Base-by-base conservation (phyloP, 768 basidiomycete species). In the Trametes coccinea region DNA sequence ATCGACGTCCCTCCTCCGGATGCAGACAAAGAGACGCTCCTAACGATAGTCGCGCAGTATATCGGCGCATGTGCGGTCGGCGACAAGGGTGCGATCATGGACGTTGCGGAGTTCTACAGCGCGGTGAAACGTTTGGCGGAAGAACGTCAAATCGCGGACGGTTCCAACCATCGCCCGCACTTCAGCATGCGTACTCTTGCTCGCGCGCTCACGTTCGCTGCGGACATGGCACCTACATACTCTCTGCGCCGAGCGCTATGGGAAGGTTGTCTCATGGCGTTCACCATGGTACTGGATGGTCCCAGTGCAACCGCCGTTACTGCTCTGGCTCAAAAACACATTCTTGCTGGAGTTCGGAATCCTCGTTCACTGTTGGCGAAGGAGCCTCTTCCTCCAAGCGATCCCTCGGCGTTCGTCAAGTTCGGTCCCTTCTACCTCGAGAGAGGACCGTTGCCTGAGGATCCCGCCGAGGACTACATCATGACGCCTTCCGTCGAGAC, bases 231-330 rank as follows among this genome's bases (percentile, higher is more conserved):
- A 0, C 77, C 82, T 39, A 74, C 80, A 31, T 98, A 92, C 66
- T 87, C 93, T 30, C 76, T 98, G 8, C 84, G 95, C 40, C 80
- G 97, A 43, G 88, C 92, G 1, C 78, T 98, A 17, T 98, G 93
- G 92, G 97, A 98, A 73, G 96, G 97, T 1, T 96, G 92, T 72
- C 71, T 98, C 59, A 98, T 99, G 97, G 89, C 93, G 0, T 99
- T 98, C 73, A 97, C 94, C 5, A 98, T 97, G 94, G 86, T 90
- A 5, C 81, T 99, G 50, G 93, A 97, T 68, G 76, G 75, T 0
- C 75, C 81, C 14, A 94, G 94, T 68, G 83, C 85, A 0, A 79
- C 82, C 61, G 67, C 83, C 29, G 93, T 94, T 17, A 83, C 80
- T 2, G 73, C 75, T 6, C 77, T 96, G 16, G 90, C 90, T 6